These are phyloP conservation scores for Fusarium camptoceras DNA, from an alignment of 2,329 filamentous ascomycete species.

Conservation along the genomic window DNA sequence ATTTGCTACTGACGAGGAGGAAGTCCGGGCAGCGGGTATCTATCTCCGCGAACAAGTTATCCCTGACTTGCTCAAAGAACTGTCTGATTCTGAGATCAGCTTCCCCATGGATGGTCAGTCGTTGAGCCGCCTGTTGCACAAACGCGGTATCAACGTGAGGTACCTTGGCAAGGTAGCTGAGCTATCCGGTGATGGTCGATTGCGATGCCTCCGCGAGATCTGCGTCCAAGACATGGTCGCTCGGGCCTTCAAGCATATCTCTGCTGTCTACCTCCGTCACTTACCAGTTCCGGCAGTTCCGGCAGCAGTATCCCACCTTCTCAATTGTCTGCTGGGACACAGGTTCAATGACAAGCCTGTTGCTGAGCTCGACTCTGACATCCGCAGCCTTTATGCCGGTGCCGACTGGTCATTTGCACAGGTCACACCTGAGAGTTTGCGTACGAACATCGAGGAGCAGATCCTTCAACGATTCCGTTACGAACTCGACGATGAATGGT, in stretches of 20 bases:
- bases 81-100: slow-evolving; percentile 91
- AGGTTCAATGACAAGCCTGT: slow-evolving; percentile 81
- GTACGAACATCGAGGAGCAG: slow-evolving; percentile 76
- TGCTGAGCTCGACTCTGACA: slow-evolving; percentile 78
- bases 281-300: slow-evolving; percentile 84
- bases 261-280: slow-evolving; percentile 81
- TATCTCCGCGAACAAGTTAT: slow-evolving; percentile 82
- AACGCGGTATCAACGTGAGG: slow-evolving; percentile 95
- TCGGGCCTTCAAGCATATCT: slow-evolving; percentile 94
- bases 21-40: slow-evolving; percentile 85
- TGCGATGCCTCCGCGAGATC: slow-evolving; percentile 81
- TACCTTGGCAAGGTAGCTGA: slow-evolving; percentile 90
- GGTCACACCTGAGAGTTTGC: slow-evolving; percentile 79
- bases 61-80: slow-evolving; percentile 85
- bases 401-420: slow-evolving; percentile 84
- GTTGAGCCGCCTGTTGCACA: slow-evolving; percentile 88
- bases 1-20: slow-evolving; percentile 84
- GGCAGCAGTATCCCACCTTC: slow-evolving; percentile 82
- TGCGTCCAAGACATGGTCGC: slow-evolving; percentile 92
- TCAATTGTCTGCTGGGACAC: slow-evolving; percentile 91
- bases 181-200: slow-evolving; percentile 75
- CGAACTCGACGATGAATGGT: slow-evolving; percentile 76
- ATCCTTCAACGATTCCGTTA: slow-evolving; percentile 81
- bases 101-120: slow-evolving; percentile 99
- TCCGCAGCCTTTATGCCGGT: slow-evolving; percentile 83